Evolutionary conservation across 805 yeast genomes (phyloP), one percentile per base, ranked within the genome.

Genomic region (Starmerella khaoyaiensis): DNA sequence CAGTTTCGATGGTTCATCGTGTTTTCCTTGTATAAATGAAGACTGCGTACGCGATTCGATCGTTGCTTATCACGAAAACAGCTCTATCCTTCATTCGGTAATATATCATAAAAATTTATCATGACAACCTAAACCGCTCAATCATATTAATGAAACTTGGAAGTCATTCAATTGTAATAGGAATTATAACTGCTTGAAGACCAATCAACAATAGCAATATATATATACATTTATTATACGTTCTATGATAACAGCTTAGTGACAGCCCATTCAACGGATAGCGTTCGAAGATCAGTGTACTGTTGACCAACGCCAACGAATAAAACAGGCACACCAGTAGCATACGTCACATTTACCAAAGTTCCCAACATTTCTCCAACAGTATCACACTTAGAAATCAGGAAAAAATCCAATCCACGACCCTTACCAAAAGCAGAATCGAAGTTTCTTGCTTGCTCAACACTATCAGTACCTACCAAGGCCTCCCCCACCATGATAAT

Each of bases 401-500:
- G 77, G 61, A 87, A 90, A 55, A 86, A 90, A 58, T 90, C 96
- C 30, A 87, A 63, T 28, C 71, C 68, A 37, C 97, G 65, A 26
- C 68, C 71, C 39, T 76, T 75, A 16, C 97, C 97, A 60, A 90
- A 87, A 0, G 96, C 95, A 49, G 75, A 73, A 55, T 87, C 86
- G 64, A 87, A 87, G 56, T 90, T 86, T 36, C 73, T 72, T 0
- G 97, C 97, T 58, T 87, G 98, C 58, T 79, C 79, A 3, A 90
- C 96, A 1, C 96, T 82, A 56, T 87, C 98, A 0, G 97, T 86
- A 14, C 98, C 98, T 1, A 87, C 97, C 26, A 87, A 64, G 0
- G 98, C 98, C 59, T 87, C 98, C 28, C 96, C 97, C 15, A 87
- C 98, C 97, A 90, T 90, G 54, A 87, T 86, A 51, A 87, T 87